A percentile compares a stretch with the other conserved stretches of the same genome.
Conservation (phyloP, 352 stramenopile species). For the Globisporangium heterothallicum region DNA sequence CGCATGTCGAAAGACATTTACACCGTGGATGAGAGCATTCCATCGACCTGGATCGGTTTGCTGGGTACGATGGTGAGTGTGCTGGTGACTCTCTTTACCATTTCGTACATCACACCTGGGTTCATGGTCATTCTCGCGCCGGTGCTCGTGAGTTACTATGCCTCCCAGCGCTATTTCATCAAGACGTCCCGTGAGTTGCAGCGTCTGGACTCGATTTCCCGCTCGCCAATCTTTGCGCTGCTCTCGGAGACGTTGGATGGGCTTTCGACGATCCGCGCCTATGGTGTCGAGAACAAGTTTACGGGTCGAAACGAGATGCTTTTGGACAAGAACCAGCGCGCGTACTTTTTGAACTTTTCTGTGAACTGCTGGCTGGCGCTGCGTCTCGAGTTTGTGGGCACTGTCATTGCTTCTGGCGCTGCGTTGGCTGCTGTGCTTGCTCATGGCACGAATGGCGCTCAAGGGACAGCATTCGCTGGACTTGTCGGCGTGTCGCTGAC, state of each 20-base stretch:
- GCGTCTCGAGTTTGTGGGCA: slow-evolving; percentile 64
- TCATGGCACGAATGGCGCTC: slow-evolving; percentile 31
- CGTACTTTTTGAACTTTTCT: slow-evolving; percentile 63
- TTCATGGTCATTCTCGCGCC: slow-evolving; percentile 74
- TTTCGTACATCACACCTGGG: slow-evolving; percentile 59
- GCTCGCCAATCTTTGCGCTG: slow-evolving; percentile 93
- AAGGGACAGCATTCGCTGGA: slow-evolving; percentile 42
- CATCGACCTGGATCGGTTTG: slow-evolving; percentile 53
- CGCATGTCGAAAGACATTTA: slow-evolving; percentile 72
- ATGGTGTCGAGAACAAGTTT: slow-evolving; percentile 47
- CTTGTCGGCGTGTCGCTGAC: slow-evolving; percentile 62
- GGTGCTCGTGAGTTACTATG: slow-evolving; percentile 50
- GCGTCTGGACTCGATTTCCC: slow-evolving; percentile 91
- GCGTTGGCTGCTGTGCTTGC: slow-evolving; percentile 44
- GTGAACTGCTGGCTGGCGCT: slow-evolving; percentile 75
- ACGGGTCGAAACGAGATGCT: slow-evolving; percentile 40
- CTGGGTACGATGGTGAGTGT: slow-evolving; percentile 63
- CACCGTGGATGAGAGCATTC: slow-evolving; percentile 67
- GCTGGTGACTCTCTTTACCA: slow-evolving; percentile 46
- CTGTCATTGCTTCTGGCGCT: slow-evolving; percentile 47
- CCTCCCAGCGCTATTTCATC: slow-evolving; percentile 90
- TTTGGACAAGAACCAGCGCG: slow-evolving; percentile 61
- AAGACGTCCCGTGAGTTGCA: slow-evolving; percentile 89
- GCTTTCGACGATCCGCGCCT: slow-evolving; percentile 91
- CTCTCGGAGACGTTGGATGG: slow-evolving; percentile 93